Base-by-base conservation (phyloP, 441 rosid species). In the Gossypium schwendimanii region DNA sequence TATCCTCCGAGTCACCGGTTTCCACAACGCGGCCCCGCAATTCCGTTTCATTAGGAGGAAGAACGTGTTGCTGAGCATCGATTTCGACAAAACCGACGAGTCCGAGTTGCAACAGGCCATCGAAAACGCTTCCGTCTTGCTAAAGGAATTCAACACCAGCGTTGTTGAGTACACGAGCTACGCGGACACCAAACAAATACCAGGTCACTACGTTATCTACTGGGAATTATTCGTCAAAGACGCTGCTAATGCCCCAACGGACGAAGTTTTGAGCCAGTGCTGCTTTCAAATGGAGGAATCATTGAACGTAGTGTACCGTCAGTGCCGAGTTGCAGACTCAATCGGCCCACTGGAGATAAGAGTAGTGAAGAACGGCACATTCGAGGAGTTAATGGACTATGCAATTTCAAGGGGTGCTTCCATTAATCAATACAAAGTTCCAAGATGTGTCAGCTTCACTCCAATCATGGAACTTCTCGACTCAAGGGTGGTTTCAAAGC, bases 331-430 rank as follows among this genome's bases (percentile, higher is more conserved):
- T 6, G 89, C 91, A 0, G 88, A 87, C 41, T 86, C 94, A 3
- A 86, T 89, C 14, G 94, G 90, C 14, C 91, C 94, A n/a, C 81
- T 89, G n/a, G 94, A 89, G 82, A 87, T 87, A 36, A 79, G 90
- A 76, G 77, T 89, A 36, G 93, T 89, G 63, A 63, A 79, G 63
- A 82, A 69, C 64, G 93, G 93, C 7, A 89, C 91, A 18, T 89
- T 89, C 53, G 91, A 89, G 71, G 93, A 87, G 77, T 79, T 89
- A 14, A 89, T 89, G 93, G 93, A 89, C 72, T 89, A 87, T 11
- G 91, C 93, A 6, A 84, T 89, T 36, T 87, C 93, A 9, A 79
- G 91, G 71, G 91, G 91, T 4, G 93, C 93, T 1, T 89, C 91
- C 2, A 86, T 89, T 65, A 89, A 87, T 60, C 90, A 89, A 55